Evolutionary conservation across 108 stramenopile genomes (phyloP).

Genomic region (Chaetoceros muelleri): DNA sequence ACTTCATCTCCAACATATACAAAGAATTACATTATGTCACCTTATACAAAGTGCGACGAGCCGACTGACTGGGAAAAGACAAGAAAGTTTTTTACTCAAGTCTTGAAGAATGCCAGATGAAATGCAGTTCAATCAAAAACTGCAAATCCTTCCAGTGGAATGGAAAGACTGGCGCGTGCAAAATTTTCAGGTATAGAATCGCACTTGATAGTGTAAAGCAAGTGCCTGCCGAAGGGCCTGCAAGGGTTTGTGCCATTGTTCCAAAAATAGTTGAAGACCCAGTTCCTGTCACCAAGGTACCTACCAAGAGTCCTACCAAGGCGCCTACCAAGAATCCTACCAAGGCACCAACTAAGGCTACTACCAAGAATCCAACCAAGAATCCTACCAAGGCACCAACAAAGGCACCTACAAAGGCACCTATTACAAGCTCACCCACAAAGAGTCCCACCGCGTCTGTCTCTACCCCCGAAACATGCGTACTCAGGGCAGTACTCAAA

Average conservation of each 20-base stretch:
- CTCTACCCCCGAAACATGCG: background rate
- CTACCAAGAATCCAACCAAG: conserved; percentile 7
- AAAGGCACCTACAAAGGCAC: conserved; percentile 2
- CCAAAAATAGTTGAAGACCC: background rate
- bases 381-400: conserved; percentile 9
- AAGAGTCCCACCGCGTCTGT: background rate
- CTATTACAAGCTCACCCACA: background rate
- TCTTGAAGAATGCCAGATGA: background rate
- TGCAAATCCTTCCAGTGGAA: background rate
- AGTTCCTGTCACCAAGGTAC: background rate
- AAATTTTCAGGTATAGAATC: background rate
- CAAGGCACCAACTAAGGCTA: conserved; percentile 6
- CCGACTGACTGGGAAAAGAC: background rate
- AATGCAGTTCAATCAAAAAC: background rate
- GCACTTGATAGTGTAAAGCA: background rate
- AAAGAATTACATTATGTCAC: background rate
- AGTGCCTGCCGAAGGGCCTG: background rate
- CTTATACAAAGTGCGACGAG: background rate
- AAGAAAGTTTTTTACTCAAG: too few species aligned
- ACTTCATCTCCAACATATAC: background rate
- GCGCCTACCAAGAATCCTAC: conserved; percentile 8
- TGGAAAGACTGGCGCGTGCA: background rate
- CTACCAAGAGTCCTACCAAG: background rate
- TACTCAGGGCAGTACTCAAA: background rate
- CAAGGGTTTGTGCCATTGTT: background rate